A percentile compares a stretch with the other conserved stretches of the same genome.
Conservation (phyloP, 306 rosid species). For the Hippophae gyantsensis region DNA sequence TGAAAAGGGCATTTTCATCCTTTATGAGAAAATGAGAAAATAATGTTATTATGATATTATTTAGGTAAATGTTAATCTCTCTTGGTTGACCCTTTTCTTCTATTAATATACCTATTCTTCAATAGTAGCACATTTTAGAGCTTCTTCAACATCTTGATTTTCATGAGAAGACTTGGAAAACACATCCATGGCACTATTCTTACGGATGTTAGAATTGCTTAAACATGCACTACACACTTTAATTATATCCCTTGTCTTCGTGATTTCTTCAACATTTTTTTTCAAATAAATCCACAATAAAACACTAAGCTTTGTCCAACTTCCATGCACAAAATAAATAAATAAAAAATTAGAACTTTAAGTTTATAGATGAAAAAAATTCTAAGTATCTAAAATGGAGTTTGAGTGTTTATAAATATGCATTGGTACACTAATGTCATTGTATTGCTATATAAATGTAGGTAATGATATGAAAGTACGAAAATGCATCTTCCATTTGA, state of each 20-base stretch:
- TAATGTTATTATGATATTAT: no score
- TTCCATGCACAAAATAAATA: conserved; percentile 15
- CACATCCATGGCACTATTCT: conserved; percentile 43
- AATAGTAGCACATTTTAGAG: conserved; percentile 82
- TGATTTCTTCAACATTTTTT: neutral
- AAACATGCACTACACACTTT: conserved; percentile 50
- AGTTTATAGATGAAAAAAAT: neutral
- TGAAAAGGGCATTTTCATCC: no score
- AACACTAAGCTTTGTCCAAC: neutral
- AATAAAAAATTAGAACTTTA: neutral
- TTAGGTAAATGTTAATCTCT: conserved; percentile 40
- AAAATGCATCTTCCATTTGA: no score
- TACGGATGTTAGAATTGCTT: conserved; percentile 61
- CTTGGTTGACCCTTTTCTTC: conserved; percentile 44
- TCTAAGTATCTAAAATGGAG: neutral
- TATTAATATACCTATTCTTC: conserved; percentile 49
- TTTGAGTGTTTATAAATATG: neutral
- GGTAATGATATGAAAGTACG: no score
- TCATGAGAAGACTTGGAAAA: conserved; percentile 59
- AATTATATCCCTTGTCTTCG: conserved; percentile 50
- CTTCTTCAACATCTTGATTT: conserved; percentile 59
- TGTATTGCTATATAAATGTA: neutral
- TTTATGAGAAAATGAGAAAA: no score
- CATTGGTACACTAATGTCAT: conserved; percentile 5
- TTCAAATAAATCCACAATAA: neutral